A percentile compares a stretch with the other conserved stretches of the same genome.
Evolutionary conservation across 495 filamentous ascomycete genomes (phyloP).

Genomic region (Penicillium malachiteum): DNA sequence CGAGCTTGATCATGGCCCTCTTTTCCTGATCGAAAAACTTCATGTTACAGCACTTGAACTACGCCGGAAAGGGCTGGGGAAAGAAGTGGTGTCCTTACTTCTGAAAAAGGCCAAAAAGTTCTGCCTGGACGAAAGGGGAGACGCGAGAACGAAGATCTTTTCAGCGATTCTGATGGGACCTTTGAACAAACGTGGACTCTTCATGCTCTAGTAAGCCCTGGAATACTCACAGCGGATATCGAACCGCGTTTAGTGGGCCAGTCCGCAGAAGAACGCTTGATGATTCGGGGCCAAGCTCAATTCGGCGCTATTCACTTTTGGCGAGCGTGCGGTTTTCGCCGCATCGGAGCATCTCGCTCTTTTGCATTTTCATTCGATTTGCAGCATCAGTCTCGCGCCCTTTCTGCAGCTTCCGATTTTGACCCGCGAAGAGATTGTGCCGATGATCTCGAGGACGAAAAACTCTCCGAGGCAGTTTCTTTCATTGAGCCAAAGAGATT

Average conservation of each 20-base stretch:
- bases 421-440: conserved; percentile 14
- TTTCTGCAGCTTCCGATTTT: conserved; percentile 20
- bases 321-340: conserved; percentile 25
- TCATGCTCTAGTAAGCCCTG: conserved; percentile 20
- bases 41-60: conserved; percentile 13
- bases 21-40: conserved; percentile 29
- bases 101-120: conserved; percentile 12
- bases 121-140: conserved; percentile 9
- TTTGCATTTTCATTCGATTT: conserved; percentile 24
- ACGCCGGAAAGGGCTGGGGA: conserved; percentile 22
- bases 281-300: conserved; percentile 7
- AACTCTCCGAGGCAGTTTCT: conserved; percentile 8
- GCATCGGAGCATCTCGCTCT: conserved; percentile 24
- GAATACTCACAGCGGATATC: conserved; percentile 21
- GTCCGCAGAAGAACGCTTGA: conserved; percentile 14
- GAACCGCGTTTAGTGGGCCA: conserved; percentile 15
- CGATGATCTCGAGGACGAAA: conserved; percentile 19
- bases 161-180: conserved; percentile 13
- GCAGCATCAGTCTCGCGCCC: conserved; percentile 18
- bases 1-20: conserved; percentile 29
- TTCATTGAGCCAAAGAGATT: conserved; percentile 12
- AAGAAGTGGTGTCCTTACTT: conserved; percentile 16
- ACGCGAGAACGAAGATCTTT: conserved; percentile 4
- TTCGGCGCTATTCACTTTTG: conserved; percentile 14
- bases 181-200: conserved; percentile 20